Percentiles rank a stretch among this genome's conserved stretches.
phyloP scores from a whole-genome alignment of 495 filamentous ascomycete species.

The Penicillium riverlandense region DNA sequence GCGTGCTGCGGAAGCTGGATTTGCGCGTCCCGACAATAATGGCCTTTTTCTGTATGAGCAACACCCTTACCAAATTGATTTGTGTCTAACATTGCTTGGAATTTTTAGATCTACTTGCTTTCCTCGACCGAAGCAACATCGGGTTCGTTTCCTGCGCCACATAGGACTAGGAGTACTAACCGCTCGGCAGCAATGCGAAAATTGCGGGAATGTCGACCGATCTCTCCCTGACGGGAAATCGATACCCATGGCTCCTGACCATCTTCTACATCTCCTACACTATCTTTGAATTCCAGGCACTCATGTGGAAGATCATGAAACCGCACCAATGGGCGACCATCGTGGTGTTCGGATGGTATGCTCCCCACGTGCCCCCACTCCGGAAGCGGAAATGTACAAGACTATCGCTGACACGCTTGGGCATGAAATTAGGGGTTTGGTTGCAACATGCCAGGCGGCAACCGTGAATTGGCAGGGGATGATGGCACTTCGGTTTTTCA shows the following conservation, averaged over 20 bases:
- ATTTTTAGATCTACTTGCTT: constrained; percentile 51
- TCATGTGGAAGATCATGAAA: constrained; percentile 67
- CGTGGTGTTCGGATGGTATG: constrained; percentile 42
- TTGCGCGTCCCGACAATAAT: constrained; percentile 42
- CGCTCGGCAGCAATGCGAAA: constrained; percentile 51
- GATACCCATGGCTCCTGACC: constrained; percentile 67
- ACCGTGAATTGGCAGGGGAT: constrained; percentile 54
- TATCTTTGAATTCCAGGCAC: constrained; percentile 58
- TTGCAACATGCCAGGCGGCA: constrained; percentile 53
- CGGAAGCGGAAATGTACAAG: background rate
- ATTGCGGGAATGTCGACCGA: constrained; percentile 46
- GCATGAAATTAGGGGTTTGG: constrained; percentile 39
- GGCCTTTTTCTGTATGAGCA: constrained; percentile 43
- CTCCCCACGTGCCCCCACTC: background rate
- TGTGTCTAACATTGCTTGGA: background rate
- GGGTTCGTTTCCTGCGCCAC: constrained; percentile 31
- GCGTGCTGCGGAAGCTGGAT: constrained; percentile 56
- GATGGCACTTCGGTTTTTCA: constrained; percentile 60
- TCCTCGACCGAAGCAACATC: constrained; percentile 64
- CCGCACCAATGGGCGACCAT: constrained; percentile 47
- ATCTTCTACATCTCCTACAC: constrained; percentile 65
- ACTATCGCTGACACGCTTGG: background rate
- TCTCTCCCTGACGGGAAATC: constrained; percentile 39
- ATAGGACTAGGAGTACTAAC: constrained; percentile 2
- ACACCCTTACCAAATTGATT: background rate